phyloP scores from a whole-genome alignment of 192 early-diverging fungal species.

The Umbelopsis sp. region DNA sequence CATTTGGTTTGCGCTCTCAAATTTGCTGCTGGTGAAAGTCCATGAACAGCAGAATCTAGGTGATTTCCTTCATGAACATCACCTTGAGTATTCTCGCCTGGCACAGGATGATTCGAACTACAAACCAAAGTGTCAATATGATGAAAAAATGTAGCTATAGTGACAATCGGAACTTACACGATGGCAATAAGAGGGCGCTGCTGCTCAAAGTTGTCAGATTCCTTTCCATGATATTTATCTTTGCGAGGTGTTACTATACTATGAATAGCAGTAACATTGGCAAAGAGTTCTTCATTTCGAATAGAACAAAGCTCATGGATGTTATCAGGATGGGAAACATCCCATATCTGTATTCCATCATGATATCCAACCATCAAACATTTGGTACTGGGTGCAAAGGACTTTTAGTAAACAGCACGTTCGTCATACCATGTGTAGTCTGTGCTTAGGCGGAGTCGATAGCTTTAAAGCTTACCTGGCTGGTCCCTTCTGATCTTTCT shows the following conservation, averaged over 20 bases:
- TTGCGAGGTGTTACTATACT: conserved; percentile 31
- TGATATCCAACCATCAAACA: conserved; percentile 70
- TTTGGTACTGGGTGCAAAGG: conserved; percentile 24
- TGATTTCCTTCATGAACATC: neutral
- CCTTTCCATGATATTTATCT: neutral
- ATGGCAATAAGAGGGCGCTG: conserved; percentile 34
- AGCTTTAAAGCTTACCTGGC: neutral
- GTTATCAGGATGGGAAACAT: conserved; percentile 64
- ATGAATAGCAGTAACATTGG: conserved; percentile 52
- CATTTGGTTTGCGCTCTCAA: neutral
- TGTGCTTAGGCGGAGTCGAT: conserved; percentile 2
- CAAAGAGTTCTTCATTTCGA: conserved; percentile 46
- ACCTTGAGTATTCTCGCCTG: neutral
- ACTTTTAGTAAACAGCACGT: conserved; percentile 1
- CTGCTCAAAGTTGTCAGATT: conserved; percentile 1
- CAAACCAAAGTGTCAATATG: neutral
- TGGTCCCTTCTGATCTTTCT: neutral
- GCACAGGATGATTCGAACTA: conserved; percentile 17
- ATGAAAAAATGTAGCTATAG: neutral
- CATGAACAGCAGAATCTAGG: neutral
- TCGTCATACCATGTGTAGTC: no score
- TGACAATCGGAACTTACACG: conserved; percentile 26
- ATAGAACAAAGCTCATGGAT: conserved; percentile 69
- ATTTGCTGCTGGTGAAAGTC: neutral
- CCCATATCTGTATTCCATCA: conserved; percentile 82